Percentiles rank a stretch among this genome's conserved stretches.
These are phyloP conservation scores for Leucocoprinus birnbaumii DNA, from an alignment of 768 basidiomycete species.

Conservation along the genomic window DNA sequence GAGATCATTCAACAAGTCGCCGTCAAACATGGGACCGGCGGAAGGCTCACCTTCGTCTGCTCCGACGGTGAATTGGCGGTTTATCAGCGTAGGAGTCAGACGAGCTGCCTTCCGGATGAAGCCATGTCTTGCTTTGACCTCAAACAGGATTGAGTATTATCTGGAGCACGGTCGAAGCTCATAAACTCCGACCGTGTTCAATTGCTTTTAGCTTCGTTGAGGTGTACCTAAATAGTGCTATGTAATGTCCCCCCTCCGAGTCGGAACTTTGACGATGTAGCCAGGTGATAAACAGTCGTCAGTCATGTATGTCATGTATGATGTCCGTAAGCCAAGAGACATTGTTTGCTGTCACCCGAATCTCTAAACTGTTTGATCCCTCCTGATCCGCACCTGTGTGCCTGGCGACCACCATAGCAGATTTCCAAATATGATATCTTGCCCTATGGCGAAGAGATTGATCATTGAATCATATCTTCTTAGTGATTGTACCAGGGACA, in stretches of 20 bases:
- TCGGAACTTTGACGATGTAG: conserved; percentile 6
- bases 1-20: conserved; percentile 45
- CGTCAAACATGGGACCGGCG: conserved; percentile 47
- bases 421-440: too few relatives aligned
- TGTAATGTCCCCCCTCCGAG: neutral
- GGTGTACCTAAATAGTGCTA: neutral
- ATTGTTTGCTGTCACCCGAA: too few relatives aligned
- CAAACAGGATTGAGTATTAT: neutral
- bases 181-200: neutral
- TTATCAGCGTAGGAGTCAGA: conserved; percentile 42
- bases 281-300: too few relatives aligned
- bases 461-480: too few relatives aligned
- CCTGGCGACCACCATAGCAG: too few relatives aligned
- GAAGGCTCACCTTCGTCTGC: conserved; percentile 55
- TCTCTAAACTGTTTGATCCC: too few relatives aligned
- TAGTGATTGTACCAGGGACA: too few relatives aligned
- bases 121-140: conserved; percentile 24
- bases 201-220: neutral
- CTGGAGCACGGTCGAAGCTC: neutral
- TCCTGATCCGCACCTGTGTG: too few relatives aligned
- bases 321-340: too few relatives aligned
- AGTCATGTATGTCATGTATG: too few relatives aligned
- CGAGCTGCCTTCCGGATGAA: conserved; percentile 44
- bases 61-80: conserved; percentile 41
- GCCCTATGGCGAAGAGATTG: too few relatives aligned